These are phyloP conservation scores for Odonthalia washingtoniensis DNA, from an alignment of 31 red algal genomes.

Conservation along the genomic window DNA sequence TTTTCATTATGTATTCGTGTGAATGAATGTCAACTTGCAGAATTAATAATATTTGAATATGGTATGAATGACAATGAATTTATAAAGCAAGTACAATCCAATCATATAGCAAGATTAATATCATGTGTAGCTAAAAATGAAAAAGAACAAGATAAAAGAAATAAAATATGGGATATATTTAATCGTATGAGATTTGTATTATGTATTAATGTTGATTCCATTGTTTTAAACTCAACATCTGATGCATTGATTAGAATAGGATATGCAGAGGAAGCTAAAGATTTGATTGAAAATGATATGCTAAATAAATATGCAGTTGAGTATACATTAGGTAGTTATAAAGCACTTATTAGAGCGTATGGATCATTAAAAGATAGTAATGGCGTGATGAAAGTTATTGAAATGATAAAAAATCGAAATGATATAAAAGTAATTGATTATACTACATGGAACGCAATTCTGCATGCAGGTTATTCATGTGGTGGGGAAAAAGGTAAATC, in stretches of 20 bases:
- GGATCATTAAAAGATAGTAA: constrained; percentile 7
- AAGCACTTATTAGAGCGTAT: constrained; percentile 57
- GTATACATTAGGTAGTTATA: constrained; percentile 61
- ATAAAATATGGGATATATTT: neutral
- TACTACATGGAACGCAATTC: constrained; percentile 52
- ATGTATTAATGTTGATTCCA: neutral
- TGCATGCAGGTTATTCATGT: constrained; percentile 11
- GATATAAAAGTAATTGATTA: constrained; percentile 44
- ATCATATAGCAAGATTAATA: neutral
- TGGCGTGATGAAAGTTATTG: constrained; percentile 2
- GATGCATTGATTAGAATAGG: constrained; percentile 26
- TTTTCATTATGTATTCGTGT: neutral
- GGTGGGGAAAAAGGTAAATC: constrained; percentile 26
- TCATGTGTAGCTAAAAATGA: neutral
- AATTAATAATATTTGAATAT: neutral
- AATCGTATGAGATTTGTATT: constrained; percentile 25
- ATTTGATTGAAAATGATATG: constrained; percentile 32
- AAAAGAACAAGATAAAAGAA: neutral
- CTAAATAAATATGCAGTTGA: constrained; percentile 33
- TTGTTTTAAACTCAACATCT: constrained; percentile 11
- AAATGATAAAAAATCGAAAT: constrained; percentile 45
- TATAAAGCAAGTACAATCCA: neutral
- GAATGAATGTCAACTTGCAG: neutral
- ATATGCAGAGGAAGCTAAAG: neutral
- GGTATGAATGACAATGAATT: neutral